A percentile compares a stretch with the other conserved stretches of the same genome.
Evolutionary conservation across 345 rosid genomes (phyloP).

Genomic region (Syzygium aqueum): DNA sequence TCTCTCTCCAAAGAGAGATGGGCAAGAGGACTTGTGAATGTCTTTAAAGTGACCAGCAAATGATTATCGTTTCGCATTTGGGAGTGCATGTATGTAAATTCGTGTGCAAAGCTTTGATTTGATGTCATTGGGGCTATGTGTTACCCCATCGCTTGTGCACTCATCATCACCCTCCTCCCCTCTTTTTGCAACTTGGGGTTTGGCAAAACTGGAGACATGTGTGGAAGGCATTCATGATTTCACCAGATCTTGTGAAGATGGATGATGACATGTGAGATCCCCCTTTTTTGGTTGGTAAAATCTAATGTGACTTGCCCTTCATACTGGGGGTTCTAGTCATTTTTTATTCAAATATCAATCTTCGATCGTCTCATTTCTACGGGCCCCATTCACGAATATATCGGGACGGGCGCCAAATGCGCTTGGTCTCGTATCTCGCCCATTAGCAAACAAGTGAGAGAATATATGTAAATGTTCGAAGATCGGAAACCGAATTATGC

Average conservation of each 20-base stretch:
- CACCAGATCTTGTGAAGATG: not conserved
- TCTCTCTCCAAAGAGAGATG: not conserved
- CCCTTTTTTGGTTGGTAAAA: not conserved
- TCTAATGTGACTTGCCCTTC: not conserved
- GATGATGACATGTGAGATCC: not conserved
- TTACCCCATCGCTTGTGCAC: not conserved
- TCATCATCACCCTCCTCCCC: not conserved
- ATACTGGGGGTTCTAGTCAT: not conserved
- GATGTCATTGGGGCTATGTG: not conserved
- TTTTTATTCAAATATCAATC: not conserved
- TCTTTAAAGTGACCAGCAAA: not conserved
- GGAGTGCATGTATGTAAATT: not conserved
- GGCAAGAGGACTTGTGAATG: not conserved
- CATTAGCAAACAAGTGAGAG: not conserved
- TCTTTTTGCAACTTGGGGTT: not conserved
- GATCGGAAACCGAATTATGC: not conserved
- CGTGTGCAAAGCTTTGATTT: not conserved
- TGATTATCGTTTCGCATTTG: not conserved
- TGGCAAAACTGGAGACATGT: not conserved
- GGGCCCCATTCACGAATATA: not conserved
- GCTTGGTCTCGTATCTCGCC: not conserved
- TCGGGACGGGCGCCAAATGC: not conserved
- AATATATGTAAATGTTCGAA: not conserved
- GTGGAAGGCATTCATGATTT: not conserved
- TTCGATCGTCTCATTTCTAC: not conserved